Base-by-base conservation (phyloP, 2,329 filamentous ascomycete genomes). In the Epichloe aotearoae region DNA sequence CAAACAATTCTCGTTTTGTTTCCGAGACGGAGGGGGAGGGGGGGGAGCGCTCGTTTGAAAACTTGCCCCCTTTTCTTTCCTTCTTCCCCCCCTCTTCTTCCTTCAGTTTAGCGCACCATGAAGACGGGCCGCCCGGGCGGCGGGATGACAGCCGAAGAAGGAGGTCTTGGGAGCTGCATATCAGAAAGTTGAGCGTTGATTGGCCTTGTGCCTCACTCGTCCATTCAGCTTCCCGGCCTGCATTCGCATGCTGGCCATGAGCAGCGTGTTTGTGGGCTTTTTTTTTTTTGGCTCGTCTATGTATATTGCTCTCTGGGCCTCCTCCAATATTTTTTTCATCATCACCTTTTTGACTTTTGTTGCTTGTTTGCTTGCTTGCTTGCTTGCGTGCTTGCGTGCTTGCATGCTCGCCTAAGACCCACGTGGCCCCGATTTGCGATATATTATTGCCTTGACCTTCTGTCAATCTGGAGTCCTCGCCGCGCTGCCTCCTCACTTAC, bases 111-210 rank as follows among this genome's bases (percentile, higher is more conserved):
- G 51, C 50, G 40, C 45, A 45, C 40, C 14, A 50, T 11, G 48
- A 50, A 45, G 51, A 50, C 48, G 36, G 48, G 40, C 51, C 48
- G 51, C 17, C 44, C 51, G 51, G 51, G 48, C 42, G 17, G 38
- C 48, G 51, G 51, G 40, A 40, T 44, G 44, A 17, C 20, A 50
- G 40, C 51, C 48, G 48, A 50, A 41, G 34, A 40, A 40, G 44
- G 45, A 39, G 30, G 43, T 45, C 30, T 44, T 34, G 20, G 36
- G 44, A 47, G 51, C 51, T 53, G 51, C 51, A 50, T 43, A 42
- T 47, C 17, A 26, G 30, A n/a, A 34, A 36, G 39, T 37, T 50
- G 15, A 42, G 41, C 42, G 46, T 23, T 44, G 36, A 34, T 34
- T 49, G 41, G 46, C 20, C 20, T 43, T n/a, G 34, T 17, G 23